A percentile compares a stretch with the other conserved stretches of the same genome.
phyloP scores from a whole-genome alignment of 768 basidiomycete species.

The Sutorius australiensis region DNA sequence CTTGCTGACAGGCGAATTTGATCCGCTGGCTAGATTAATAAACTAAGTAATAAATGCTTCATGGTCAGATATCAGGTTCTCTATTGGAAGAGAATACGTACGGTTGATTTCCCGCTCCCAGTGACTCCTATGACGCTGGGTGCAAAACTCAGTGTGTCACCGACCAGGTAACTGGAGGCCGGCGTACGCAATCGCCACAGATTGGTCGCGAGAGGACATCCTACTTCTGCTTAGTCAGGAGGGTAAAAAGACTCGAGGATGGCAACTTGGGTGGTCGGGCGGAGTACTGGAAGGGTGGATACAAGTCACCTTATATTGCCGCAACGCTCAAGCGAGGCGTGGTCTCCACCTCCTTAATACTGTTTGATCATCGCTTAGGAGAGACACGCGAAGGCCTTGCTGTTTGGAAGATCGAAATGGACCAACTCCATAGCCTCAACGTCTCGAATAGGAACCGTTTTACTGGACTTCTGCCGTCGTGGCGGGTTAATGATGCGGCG shows the following conservation, averaged over 20 bases:
- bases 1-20: conserved; percentile 37
- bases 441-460: not conserved
- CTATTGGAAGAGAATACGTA: conserved; percentile 7
- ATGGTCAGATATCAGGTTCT: not conserved
- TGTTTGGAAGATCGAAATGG: conserved; percentile 16
- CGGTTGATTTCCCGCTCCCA: conserved; percentile 33
- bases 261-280: not conserved
- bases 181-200: conserved; percentile 27
- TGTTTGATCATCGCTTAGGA: conserved; percentile 5
- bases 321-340: conserved; percentile 3
- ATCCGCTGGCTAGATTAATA: conserved; percentile 50
- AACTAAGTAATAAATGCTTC: conserved; percentile 31
- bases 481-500: not conserved
- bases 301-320: conserved; percentile 17
- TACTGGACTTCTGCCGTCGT: not conserved
- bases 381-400: conserved; percentile 18
- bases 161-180: not conserved
- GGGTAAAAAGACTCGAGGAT: not conserved
- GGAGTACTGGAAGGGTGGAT: not conserved
- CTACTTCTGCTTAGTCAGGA: conserved; percentile 2
- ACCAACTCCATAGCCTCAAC: conserved; percentile 15
- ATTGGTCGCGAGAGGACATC: conserved; percentile 16
- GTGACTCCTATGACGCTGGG: conserved; percentile 31
- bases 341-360: conserved; percentile 5
- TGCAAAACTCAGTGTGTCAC: conserved; percentile 3